Evolutionary conservation across 495 filamentous ascomycete genomes (phyloP), one percentile per base, ranked within the genome.

Genomic region (Xylaria longipes): DNA sequence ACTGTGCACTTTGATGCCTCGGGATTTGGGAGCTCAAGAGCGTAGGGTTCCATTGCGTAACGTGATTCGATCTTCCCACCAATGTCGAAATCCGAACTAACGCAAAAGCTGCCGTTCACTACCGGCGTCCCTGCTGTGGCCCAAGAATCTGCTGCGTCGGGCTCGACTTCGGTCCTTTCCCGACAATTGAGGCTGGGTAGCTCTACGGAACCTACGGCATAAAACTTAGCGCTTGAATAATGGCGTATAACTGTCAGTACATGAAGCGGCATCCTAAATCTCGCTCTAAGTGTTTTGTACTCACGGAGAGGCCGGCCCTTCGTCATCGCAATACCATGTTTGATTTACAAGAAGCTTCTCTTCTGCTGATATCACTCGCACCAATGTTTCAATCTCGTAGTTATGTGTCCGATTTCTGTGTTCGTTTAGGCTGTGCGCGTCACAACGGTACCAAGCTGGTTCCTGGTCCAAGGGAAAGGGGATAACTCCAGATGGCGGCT

Each of bases 261-360:
- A 14, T 60, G 57, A 35, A 5, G 31, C 0, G 20, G 7, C 57
- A 1, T 60, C 31, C 3, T 5, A 22, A 2, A 52, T 11, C n/a
- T 35, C 15, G 5, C 15, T 37, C 4, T 22, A 3, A 3, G 31
- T 60, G 57, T n/a, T 3, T 22, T 9, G 3, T 35, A 37, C 57
- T 60, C 11, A 60, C 57, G 57, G 57, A 37, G 31, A 60, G n/a
- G 7, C 57, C 7, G 31, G 31, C 7, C 20, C 57, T 60, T 60
- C 57, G 31, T 60, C 57, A 37, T 60, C 57, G n/a, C 57, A 60
- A 60, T 60, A 60, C 31, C 57, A 60, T 37, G 57, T 60, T 37
- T 60, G 57, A 17, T 60, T 60, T 22, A 60, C 31, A 22, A 60
- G 31, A 22, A 60, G 31, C 20, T 17, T 60, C 31, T 60, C 9